These are phyloP conservation scores for Penstemon newberryi DNA, from an alignment of 257 asterid species.

Conservation along the genomic window DNA sequence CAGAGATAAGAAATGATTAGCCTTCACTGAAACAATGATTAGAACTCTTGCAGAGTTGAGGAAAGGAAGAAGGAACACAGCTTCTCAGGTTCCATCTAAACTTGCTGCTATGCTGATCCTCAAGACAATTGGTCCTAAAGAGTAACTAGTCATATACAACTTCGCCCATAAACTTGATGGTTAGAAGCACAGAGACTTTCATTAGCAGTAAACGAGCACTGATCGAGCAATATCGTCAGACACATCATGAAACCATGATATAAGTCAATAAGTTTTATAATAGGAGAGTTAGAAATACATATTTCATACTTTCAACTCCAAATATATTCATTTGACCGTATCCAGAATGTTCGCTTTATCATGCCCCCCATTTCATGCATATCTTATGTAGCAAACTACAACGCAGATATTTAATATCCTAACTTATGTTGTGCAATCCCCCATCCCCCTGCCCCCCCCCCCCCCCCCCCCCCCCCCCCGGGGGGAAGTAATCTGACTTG, in stretches of 20 bases:
- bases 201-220: slow-evolving; percentile 13
- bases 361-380: slow-evolving; percentile 1
- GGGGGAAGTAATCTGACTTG: too few relatives aligned
- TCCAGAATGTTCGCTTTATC: slow-evolving; percentile 14
- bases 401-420: not conserved
- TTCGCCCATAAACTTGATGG: not conserved
- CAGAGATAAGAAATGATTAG: not conserved
- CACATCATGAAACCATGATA: slow-evolving; percentile 3
- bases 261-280: not conserved
- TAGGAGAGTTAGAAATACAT: not conserved
- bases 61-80: slow-evolving; percentile 10
- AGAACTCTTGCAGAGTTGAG: not conserved
- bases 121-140: slow-evolving; percentile 2
- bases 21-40: slow-evolving; percentile 14
- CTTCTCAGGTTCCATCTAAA: not conserved
- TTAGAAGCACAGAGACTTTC: not conserved
- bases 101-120: not conserved
- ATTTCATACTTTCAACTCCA: not conserved
- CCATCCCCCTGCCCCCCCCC: too few relatives aligned
- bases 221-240: slow-evolving; percentile 5
- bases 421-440: not conserved
- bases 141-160: not conserved
- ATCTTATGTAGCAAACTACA: not conserved
- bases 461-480: too few relatives aligned
- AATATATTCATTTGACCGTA: slow-evolving; percentile 1